A percentile compares a stretch with the other conserved stretches of the same genome.
These are phyloP conservation scores for Chimonanthus salicifolius DNA, from an alignment of 164 flowering plant species.

Conservation along the genomic window DNA sequence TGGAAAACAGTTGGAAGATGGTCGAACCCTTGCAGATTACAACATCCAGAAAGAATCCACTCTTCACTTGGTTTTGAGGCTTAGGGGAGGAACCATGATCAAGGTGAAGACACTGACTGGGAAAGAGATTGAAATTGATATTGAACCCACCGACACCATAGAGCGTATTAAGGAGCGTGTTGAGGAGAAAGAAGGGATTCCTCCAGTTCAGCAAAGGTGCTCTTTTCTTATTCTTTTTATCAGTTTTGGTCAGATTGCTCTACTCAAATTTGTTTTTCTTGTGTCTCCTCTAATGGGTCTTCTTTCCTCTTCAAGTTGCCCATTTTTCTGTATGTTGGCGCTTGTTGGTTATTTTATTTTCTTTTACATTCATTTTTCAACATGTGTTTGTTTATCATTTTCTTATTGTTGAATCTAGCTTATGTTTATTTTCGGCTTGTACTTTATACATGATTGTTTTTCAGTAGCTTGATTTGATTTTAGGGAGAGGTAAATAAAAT, in stretches of 20 bases:
- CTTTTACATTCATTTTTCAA: neutral
- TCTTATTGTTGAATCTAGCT: too few relatives aligned
- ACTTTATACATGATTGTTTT: too few relatives aligned
- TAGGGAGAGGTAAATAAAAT: too few relatives aligned
- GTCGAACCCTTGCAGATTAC: slow-evolving; percentile 37
- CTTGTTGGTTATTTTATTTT: too few relatives aligned
- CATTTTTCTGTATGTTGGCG: too few relatives aligned
- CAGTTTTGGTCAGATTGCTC: neutral
- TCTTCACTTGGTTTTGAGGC: slow-evolving; percentile 34
- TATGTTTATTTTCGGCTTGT: too few relatives aligned
- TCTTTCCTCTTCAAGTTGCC: neutral
- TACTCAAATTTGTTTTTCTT: neutral
- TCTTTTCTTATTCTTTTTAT: slow-evolving; percentile 1
- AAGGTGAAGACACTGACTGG: slow-evolving; percentile 39
- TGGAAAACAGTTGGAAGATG: slow-evolving; percentile 38
- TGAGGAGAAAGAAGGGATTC: slow-evolving; percentile 41
- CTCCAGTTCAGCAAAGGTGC: slow-evolving; percentile 38
- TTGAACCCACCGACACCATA: slow-evolving; percentile 33
- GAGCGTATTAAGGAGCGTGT: slow-evolving; percentile 36
- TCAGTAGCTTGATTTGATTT: too few relatives aligned
- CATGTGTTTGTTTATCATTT: neutral
- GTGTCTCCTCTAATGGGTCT: neutral
- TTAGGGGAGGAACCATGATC: slow-evolving; percentile 38
- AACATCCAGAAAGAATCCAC: slow-evolving; percentile 38
- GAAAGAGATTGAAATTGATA: slow-evolving; percentile 35